Evolutionary conservation across 305 asterid genomes (phyloP).

Genomic region (Fraxinus platypoda): DNA sequence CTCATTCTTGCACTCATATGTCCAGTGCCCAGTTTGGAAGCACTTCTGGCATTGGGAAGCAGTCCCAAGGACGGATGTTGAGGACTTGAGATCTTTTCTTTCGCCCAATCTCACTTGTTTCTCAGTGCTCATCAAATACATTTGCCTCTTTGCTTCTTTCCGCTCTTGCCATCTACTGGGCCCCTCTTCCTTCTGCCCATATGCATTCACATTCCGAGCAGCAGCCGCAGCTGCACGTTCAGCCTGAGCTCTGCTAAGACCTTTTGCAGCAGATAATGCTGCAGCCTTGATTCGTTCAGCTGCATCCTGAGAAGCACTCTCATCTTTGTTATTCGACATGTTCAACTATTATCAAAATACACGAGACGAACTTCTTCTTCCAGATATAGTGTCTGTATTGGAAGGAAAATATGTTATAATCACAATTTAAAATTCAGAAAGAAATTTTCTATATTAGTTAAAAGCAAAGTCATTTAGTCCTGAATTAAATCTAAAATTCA

Average conservation of each 20-base stretch:
- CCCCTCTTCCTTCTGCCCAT: conserved; percentile 99
- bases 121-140: conserved; percentile 94
- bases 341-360: conserved; percentile 19
- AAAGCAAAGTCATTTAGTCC: not conserved
- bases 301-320: conserved; percentile 65
- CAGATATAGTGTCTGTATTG: not conserved
- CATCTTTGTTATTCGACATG: conserved; percentile 74
- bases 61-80: conserved; percentile 42
- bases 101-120: conserved; percentile 93
- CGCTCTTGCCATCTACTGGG: conserved; percentile 99
- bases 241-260: conserved; percentile 97
- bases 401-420: not conserved
- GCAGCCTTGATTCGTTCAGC: conserved; percentile 90
- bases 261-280: conserved; percentile 87
- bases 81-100: conserved; percentile 62
- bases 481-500: not conserved
- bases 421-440: not conserved
- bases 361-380: not conserved
- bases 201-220: conserved; percentile 89
- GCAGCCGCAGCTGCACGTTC: conserved; percentile 97
- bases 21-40: conserved; percentile 92
- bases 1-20: conserved; percentile 92
- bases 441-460: not conserved
- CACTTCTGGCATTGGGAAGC: conserved; percentile 91
- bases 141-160: conserved; percentile 97